phyloP scores from a whole-genome alignment of 1,284 basidiomycete species.

The Fomitopsis pinicola region DNA sequence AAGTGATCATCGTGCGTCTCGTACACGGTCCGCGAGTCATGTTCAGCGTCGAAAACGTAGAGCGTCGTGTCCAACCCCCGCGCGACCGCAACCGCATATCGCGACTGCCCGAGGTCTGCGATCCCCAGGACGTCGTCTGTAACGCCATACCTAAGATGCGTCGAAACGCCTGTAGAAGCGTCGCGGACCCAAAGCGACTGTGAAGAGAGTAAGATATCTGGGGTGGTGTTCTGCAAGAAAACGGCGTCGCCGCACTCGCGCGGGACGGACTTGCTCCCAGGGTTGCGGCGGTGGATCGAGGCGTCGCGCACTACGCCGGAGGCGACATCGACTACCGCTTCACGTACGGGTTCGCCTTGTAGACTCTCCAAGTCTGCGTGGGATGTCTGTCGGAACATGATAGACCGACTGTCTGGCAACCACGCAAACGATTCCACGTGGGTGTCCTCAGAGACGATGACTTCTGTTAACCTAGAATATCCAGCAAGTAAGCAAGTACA shows the following conservation, averaged over 20 bases:
- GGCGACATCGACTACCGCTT: constrained; percentile 2
- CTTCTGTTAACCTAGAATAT: no score
- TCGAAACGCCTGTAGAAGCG: background rate
- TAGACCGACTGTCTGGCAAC: constrained; percentile 3
- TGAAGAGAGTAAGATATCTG: background rate
- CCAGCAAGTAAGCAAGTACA: no score
- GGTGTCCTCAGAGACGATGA: background rate
- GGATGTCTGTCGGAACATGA: background rate
- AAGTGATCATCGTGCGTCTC: constrained; percentile 3
- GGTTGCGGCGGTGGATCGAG: background rate
- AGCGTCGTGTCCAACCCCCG: constrained; percentile 1
- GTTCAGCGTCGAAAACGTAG: constrained; percentile 3
- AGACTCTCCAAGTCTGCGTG: constrained; percentile 5
- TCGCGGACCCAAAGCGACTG: constrained; percentile 2
- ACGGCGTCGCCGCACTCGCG: constrained; percentile 2
- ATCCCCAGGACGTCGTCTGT: background rate
- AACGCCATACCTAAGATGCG: background rate
- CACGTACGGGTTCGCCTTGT: background rate
- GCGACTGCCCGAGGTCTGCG: background rate
- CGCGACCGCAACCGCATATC: constrained; percentile 4
- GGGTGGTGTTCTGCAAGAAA: constrained; percentile 1
- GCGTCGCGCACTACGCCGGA: background rate
- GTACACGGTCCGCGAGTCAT: background rate
- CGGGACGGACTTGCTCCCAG: constrained; percentile 1
- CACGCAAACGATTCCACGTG: constrained; percentile 5